These are phyloP conservation scores for Zygoascus ofunaensis DNA, from an alignment of 805 yeast genomes.

Conservation along the genomic window DNA sequence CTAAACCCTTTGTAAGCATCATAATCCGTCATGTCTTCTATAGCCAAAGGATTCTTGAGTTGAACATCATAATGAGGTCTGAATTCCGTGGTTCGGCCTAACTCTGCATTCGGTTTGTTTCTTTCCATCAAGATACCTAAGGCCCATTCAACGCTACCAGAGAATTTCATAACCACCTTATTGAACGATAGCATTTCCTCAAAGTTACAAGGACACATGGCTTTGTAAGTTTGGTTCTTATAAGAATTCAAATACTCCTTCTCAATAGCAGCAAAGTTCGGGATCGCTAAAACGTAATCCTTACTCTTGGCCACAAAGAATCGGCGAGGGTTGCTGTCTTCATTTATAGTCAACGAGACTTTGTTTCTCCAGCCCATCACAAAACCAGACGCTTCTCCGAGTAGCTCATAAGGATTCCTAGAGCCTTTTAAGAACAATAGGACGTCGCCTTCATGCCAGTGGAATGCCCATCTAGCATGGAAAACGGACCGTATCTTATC, in stretches of 20 bases:
- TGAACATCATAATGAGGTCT: constrained; percentile 56
- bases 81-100: constrained; percentile 40
- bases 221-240: constrained; percentile 27
- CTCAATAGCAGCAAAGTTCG: constrained; percentile 52
- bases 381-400: constrained; percentile 66
- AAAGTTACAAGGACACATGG: constrained; percentile 16
- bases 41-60: constrained; percentile 47
- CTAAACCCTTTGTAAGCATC: constrained; percentile 79
- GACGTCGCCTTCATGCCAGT: constrained; percentile 40
- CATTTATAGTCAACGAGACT: constrained; percentile 53
- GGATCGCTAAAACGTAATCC: constrained; percentile 60
- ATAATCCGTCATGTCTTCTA: constrained; percentile 42
- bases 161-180: constrained; percentile 51
- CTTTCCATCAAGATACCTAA: constrained; percentile 68
- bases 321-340: constrained; percentile 55
- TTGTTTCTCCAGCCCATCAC: constrained; percentile 59
- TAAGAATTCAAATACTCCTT: constrained; percentile 20
- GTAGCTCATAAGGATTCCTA: constrained; percentile 64
- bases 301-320: constrained; percentile 58
- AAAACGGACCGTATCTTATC: constrained; percentile 70
- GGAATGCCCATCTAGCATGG: constrained; percentile 59
- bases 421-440: constrained; percentile 50
- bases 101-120: constrained; percentile 32
- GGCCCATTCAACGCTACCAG: constrained; percentile 67
- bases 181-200: constrained; percentile 22